Conservation (phyloP, 192 early-diverging fungal genomes). For the Irineochytrium annulatum region DNA sequence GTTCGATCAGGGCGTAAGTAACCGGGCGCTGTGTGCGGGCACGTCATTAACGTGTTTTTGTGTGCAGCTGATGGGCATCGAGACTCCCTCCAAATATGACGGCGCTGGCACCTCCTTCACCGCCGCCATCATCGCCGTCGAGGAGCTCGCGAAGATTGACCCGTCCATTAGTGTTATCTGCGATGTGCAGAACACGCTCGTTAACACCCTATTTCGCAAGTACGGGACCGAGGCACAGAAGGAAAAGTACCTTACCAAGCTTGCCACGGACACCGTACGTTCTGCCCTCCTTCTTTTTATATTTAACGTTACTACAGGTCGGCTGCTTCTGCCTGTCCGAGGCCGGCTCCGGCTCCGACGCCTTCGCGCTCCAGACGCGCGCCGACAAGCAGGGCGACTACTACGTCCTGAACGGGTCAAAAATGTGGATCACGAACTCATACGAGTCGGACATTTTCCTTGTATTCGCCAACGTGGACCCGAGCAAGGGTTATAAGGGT, state of each 20-base stretch:
- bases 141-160: slow-evolving; percentile 94
- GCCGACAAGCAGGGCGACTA: slow-evolving; percentile 85
- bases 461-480: slow-evolving; percentile 97
- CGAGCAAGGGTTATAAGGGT: slow-evolving; percentile 88
- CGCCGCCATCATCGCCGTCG: slow-evolving; percentile 83
- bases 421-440: slow-evolving; percentile 80
- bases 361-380: slow-evolving; percentile 84
- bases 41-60: neutral
- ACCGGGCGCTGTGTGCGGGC: neutral
- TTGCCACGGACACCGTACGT: slow-evolving; percentile 64
- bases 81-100: slow-evolving; percentile 78
- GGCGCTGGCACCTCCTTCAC: slow-evolving; percentile 79
- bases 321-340: slow-evolving; percentile 96
- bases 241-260: slow-evolving; percentile 77
- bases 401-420: slow-evolving; percentile 73
- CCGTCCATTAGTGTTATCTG: slow-evolving; percentile 85
- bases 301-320: slow-evolving; percentile 55
- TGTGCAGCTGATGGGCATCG: slow-evolving; percentile 90
- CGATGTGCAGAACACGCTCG: slow-evolving; percentile 96
- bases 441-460: slow-evolving; percentile 92
- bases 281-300: slow-evolving; percentile 20
- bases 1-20: slow-evolving; percentile 85
- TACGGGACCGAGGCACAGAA: slow-evolving; percentile 73
- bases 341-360: slow-evolving; percentile 87
- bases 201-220: slow-evolving; percentile 86